Conservation (phyloP, 202 grass and related monocot genomes). For the Bolboschoenoplectus hybrid region DNA sequence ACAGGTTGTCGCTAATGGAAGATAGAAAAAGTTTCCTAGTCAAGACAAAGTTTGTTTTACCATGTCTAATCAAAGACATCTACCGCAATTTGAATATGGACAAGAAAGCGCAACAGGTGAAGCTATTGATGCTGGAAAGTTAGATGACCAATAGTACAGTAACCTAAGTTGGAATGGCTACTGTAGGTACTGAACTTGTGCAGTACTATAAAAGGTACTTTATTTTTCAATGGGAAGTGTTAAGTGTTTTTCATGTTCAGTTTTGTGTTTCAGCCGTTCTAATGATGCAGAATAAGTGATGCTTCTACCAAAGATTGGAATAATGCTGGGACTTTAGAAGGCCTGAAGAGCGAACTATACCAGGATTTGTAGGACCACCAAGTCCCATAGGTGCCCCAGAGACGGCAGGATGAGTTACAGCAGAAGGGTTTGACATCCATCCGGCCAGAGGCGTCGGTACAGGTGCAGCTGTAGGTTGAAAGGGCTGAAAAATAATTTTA, state of each 20-base stretch:
- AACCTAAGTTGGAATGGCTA: background rate
- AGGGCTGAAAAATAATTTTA: conserved; percentile 65
- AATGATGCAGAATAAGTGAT: background rate
- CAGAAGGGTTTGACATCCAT: conserved; percentile 95
- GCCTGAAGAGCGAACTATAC: conserved; percentile 45
- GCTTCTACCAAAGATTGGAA: background rate
- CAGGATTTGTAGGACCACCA: conserved; percentile 81
- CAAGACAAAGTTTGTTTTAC: background rate
- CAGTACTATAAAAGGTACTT: background rate
- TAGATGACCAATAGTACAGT: conserved; percentile 9
- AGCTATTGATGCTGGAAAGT: background rate
- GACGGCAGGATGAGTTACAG: conserved; percentile 72
- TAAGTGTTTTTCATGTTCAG: background rate
- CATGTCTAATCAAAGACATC: background rate
- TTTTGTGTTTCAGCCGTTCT: conserved; percentile 23
- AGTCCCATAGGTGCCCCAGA: conserved; percentile 95
- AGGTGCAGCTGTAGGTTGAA: conserved; percentile 78
- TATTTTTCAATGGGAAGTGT: background rate
- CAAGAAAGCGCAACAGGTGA: background rate
- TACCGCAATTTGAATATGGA: background rate
- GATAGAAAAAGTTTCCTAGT: background rate
- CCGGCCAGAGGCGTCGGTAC: conserved; percentile 79
- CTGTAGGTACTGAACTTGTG: conserved; percentile 1
- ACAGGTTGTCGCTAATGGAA: background rate
- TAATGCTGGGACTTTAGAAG: background rate